Percentiles rank a stretch among this genome's conserved stretches.
These are phyloP conservation scores for Kwoniella sp. DNA, from an alignment of 768 basidiomycete genomes.

Conservation along the genomic window DNA sequence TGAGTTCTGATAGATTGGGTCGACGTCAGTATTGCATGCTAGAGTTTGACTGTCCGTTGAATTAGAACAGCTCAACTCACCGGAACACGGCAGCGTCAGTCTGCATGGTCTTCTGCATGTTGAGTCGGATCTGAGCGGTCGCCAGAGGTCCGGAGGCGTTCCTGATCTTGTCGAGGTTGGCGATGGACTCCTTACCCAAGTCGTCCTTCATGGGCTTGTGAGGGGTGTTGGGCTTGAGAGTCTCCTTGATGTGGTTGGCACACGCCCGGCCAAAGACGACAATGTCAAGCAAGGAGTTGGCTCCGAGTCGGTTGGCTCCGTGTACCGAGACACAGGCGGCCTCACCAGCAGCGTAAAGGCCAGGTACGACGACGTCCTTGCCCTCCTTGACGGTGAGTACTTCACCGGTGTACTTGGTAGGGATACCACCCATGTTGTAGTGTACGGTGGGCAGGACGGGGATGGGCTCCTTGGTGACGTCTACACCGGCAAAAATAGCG, in stretches of 20 bases:
- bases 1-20: constrained; percentile 67
- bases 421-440: constrained; percentile 99
- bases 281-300: constrained; percentile 97
- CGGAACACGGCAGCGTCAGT: constrained; percentile 96
- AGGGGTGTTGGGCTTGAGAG: constrained; percentile 80
- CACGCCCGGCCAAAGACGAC: constrained; percentile 99
- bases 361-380: constrained; percentile 91
- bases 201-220: constrained; percentile 86
- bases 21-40: not conserved
- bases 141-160: constrained; percentile 77
- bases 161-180: constrained; percentile 78
- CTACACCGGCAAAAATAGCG: constrained; percentile 96
- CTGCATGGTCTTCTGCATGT: constrained; percentile 99
- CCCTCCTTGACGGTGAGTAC: constrained; percentile 83
- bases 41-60: not conserved
- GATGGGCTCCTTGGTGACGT: constrained; percentile 99
- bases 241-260: constrained; percentile 95
- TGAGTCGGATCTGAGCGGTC: constrained; percentile 85
- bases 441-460: constrained; percentile 98
- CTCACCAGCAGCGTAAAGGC: constrained; percentile 97
- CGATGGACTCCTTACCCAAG: constrained; percentile 79
- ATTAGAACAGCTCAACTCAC: constrained; percentile 37
- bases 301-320: constrained; percentile 98
- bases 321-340: constrained; percentile 99
- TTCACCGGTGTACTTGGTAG: constrained; percentile 97